These are phyloP conservation scores for Talaromyces sp. DNA, from an alignment of 2,329 filamentous ascomycete species.

Conservation along the genomic window DNA sequence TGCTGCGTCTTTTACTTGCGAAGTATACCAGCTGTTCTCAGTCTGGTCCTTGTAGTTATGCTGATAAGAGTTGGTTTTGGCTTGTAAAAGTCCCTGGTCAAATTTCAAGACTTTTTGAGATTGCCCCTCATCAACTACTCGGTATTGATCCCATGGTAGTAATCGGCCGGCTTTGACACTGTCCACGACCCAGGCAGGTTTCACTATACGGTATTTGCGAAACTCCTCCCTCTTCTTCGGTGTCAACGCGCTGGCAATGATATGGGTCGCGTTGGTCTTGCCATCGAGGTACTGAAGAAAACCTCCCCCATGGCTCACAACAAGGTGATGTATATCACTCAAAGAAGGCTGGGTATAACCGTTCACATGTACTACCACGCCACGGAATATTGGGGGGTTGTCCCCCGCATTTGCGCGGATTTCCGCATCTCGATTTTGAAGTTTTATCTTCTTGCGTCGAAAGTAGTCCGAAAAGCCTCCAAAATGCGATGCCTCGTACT, in stretches of 20 bases:
- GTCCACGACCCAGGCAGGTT: constrained; percentile 89
- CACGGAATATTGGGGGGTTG: constrained; percentile 82
- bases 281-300: constrained; percentile 93
- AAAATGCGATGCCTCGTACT: constrained; percentile 82
- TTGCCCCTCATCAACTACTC: constrained; percentile 76
- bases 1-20: constrained; percentile 52
- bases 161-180: constrained; percentile 76
- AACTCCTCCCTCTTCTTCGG: constrained; percentile 93
- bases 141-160: constrained; percentile 79
- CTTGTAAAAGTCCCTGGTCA: constrained; percentile 58
- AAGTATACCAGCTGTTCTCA: constrained; percentile 75
- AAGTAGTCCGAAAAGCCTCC: constrained; percentile 91
- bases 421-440: constrained; percentile 88
- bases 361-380: constrained; percentile 84
- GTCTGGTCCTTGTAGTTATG: constrained; percentile 75
- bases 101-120: constrained; percentile 72
- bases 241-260: constrained; percentile 83
- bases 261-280: constrained; percentile 93
- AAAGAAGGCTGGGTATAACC: constrained; percentile 94
- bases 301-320: constrained; percentile 88
- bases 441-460: constrained; percentile 89
- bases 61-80: constrained; percentile 56
- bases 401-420: constrained; percentile 63
- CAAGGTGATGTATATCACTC: constrained; percentile 78
- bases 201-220: constrained; percentile 80